Evolutionary conservation across 805 yeast species (phyloP).

Genomic region (Isabelozyma rhagii): DNA sequence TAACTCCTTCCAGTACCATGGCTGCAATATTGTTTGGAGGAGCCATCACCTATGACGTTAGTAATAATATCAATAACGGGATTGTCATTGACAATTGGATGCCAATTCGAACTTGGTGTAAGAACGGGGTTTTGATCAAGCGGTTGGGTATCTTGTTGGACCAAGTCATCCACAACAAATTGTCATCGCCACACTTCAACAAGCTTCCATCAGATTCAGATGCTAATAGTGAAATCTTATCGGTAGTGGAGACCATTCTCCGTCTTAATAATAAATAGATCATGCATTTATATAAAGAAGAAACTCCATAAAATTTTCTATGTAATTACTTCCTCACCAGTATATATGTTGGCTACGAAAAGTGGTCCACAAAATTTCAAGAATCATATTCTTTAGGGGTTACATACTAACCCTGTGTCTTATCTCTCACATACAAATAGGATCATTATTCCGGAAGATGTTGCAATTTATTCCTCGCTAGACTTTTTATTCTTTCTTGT

Average conservation of each 20-base stretch:
- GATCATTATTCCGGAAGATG: too few relatives aligned
- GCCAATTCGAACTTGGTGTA: conserved; percentile 89
- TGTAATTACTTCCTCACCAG: too few relatives aligned
- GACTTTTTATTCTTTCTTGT: too few relatives aligned
- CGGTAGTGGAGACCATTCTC: conserved; percentile 14
- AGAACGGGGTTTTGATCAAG: conserved; percentile 82
- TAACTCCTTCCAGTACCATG: conserved; percentile 76
- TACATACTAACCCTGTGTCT: too few relatives aligned
- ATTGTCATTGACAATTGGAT: conserved; percentile 85
- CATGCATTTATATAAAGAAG: not conserved
- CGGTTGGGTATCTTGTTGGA: conserved; percentile 67
- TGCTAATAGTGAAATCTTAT: conserved; percentile 16
- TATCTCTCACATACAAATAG: too few relatives aligned
- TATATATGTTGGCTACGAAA: too few relatives aligned
- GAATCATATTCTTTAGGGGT: too few relatives aligned
- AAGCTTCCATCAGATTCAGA: conserved; percentile 1
- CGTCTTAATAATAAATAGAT: not conserved
- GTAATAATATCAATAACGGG: conserved; percentile 66
- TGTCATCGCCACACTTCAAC: conserved; percentile 32
- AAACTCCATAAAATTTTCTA: not conserved
- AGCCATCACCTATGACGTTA: conserved; percentile 55
- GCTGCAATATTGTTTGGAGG: conserved; percentile 84
- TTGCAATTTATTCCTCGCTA: too few relatives aligned
- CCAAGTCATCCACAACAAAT: conserved; percentile 57
- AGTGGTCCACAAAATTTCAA: too few relatives aligned